Evolutionary conservation across 2,329 filamentous ascomycete genomes (phyloP), one percentile per base, ranked within the genome.

Genomic region (Xylariaceae sp.): DNA sequence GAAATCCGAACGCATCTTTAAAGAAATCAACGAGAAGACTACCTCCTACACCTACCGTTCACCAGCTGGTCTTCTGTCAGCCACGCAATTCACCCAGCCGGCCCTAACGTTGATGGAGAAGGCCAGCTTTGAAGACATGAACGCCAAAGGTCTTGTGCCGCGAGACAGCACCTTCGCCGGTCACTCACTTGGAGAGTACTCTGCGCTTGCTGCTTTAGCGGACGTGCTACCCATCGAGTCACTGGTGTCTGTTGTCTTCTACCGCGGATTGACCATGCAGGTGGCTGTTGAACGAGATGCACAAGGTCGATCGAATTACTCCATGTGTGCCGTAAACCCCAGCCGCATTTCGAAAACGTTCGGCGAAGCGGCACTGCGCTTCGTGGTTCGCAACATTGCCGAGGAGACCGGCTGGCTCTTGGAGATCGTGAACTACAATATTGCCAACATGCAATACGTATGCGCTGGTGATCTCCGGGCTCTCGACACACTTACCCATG

Each of bases 171-270:
- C 88, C 63, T 99, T 99, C 71, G 94, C 94, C 11, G 94, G 94
- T 62, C 94, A 99, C 78, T 99, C 95, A 0, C 84, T 99, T 27
- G 94, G 94, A 73, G 94, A 99, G 76, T 99, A 99, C 79, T 96
- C 91, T 60, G 94, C 94, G 7, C 85, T 99, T 60, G 94, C 94
- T 60, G 94, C 94, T 9, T 81, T 99, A 58, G 94, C 95, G 8
- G 92, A 99, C 68, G 94, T 99, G 70, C 96, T 99, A 89, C 94
- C 95, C n/a, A 99, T 99, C 67, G 94, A 99, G 79, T 94, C 88
- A 64, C 80, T 99, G 72, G 94, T 99, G 1, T 97, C 94, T 0
- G 94, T 99, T 46, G 95, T 99, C 53, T 99, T 99, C 81, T 99
- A 99, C 78, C 91, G 94, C 73, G 94, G 94, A 68, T 78, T 99